phyloP scores from a whole-genome alignment of 768 basidiomycete genomes.

The Cystoderma amianthinum region DNA sequence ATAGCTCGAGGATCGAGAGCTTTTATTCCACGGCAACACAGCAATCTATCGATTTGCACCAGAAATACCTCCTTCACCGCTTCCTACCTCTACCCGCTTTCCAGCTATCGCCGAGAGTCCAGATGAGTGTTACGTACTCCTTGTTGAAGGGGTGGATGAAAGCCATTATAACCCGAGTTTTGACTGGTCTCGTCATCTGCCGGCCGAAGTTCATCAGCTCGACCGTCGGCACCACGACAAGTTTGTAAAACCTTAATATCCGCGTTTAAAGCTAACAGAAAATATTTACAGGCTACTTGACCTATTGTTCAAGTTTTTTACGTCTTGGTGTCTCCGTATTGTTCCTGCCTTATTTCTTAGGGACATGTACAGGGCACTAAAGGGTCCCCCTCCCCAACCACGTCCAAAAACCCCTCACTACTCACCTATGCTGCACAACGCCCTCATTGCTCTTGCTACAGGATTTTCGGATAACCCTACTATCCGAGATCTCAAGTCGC shows the following conservation, averaged over 20 bases:
- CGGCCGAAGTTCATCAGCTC: slow-evolving; percentile 30
- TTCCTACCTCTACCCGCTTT: slow-evolving; percentile 25
- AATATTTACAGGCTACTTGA: slow-evolving; percentile 36
- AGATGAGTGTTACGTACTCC: slow-evolving; percentile 29
- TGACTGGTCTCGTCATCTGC: slow-evolving; percentile 44
- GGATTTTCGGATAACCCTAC: slow-evolving; percentile 37
- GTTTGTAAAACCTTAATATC: too few species aligned
- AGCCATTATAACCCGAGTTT: slow-evolving; percentile 36
- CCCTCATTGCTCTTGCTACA: slow-evolving; percentile 40
- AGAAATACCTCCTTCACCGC: slow-evolving; percentile 11
- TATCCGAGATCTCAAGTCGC: slow-evolving; percentile 32
- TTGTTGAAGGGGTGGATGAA: slow-evolving; percentile 31
- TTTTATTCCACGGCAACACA: slow-evolving; percentile 31
- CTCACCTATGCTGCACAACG: slow-evolving; percentile 69
- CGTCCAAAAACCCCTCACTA: slow-evolving; percentile 50
- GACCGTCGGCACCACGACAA: too few species aligned
- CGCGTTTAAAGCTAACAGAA: too few species aligned
- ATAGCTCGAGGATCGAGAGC: slow-evolving; percentile 33
- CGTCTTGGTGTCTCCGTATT: slow-evolving; percentile 42
- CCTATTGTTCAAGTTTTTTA: slow-evolving; percentile 40
- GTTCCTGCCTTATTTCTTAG: slow-evolving; percentile 41
- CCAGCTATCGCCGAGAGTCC: slow-evolving; percentile 30
- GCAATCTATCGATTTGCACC: slow-evolving; percentile 33
- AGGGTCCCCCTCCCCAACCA: slow-evolving; percentile 24
- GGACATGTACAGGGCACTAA: too few species aligned